Percentiles rank a stretch among this genome's conserved stretches.
phyloP scores from a whole-genome alignment of 2,329 filamentous ascomycete genomes.

The Ascochyta rabiei region DNA sequence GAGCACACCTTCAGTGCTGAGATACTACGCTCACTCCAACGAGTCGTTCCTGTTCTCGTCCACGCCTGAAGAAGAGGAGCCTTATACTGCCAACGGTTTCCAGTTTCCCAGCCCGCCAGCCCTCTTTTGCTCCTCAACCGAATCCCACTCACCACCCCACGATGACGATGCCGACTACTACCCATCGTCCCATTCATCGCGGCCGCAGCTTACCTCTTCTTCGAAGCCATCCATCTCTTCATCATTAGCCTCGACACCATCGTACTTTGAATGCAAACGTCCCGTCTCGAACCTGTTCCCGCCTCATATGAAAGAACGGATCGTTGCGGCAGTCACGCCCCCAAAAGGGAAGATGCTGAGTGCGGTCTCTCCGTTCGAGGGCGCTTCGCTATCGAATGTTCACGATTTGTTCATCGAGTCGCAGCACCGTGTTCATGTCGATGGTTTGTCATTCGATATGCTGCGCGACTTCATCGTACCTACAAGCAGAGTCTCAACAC shows the following conservation, averaged over 20 bases:
- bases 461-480: conserved; percentile 36
- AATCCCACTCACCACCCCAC: conserved; percentile 11
- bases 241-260: conserved; percentile 32
- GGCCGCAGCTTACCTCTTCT: conserved; percentile 37
- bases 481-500: conserved; percentile 28
- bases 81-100: conserved; percentile 27
- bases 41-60: conserved; percentile 42
- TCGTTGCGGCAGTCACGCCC: conserved; percentile 42
- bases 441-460: conserved; percentile 47
- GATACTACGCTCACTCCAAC: conserved; percentile 37
- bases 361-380: conserved; percentile 44
- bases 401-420: conserved; percentile 43
- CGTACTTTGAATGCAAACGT: conserved; percentile 44
- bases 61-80: conserved; percentile 35
- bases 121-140: conserved; percentile 17
- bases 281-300: conserved; percentile 25
- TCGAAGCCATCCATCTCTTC: conserved; percentile 43
- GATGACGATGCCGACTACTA: conserved; percentile 26
- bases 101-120: conserved; percentile 29
- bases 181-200: conserved; percentile 33
- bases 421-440: conserved; percentile 40
- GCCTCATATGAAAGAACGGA: conserved; percentile 32
- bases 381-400: conserved; percentile 33
- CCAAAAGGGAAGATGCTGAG: conserved; percentile 33
- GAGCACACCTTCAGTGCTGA: conserved; percentile 37